Evolutionary conservation across 805 yeast species (phyloP).

Genomic region (Wickerhamiella allomyrinae): DNA sequence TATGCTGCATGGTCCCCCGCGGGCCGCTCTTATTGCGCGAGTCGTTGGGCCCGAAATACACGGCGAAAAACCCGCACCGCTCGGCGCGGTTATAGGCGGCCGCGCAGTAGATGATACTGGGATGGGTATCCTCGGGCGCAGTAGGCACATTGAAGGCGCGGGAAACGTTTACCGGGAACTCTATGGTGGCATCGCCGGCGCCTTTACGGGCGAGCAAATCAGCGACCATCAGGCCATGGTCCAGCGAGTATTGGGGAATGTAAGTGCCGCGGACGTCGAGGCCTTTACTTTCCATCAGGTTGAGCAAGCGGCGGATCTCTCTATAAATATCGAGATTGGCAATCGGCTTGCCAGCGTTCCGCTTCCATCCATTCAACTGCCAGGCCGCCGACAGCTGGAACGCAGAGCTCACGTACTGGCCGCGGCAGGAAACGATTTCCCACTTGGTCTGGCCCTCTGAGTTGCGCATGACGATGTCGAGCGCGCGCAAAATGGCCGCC

Average conservation of each 20-base stretch:
- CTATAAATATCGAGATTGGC: constrained; percentile 9
- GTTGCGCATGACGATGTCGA: constrained; percentile 1
- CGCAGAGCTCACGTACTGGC: constrained; percentile 6
- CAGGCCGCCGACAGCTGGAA: constrained; percentile 4
- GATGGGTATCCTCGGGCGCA: constrained; percentile 3
- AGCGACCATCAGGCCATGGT: constrained; percentile 8
- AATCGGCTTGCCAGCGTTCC: constrained; percentile 6
- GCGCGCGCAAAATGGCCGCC: constrained; percentile 8
- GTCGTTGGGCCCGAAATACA: constrained; percentile 2
- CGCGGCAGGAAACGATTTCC: constrained; percentile 9
- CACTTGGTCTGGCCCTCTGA: constrained; percentile 5
- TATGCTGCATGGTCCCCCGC: constrained; percentile 1
- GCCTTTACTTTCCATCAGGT: constrained; percentile 3
- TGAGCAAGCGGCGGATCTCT: constrained; percentile 7
- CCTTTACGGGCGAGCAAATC: constrained; percentile 8
- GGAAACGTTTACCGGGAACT: constrained; percentile 1
- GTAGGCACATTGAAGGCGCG: constrained; percentile 2
- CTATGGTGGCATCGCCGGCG: constrained; percentile 8
- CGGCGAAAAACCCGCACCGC: constrained; percentile 1
- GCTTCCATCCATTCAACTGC: constrained; percentile 7
- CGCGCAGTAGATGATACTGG: neutral
- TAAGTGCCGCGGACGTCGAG: constrained; percentile 4
- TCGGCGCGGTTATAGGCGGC: neutral
- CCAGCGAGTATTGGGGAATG: constrained; percentile 4
- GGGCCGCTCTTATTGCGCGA: constrained; percentile 4